Conservation (phyloP, 169 alveolate species). For the Plasmodium vivax region DNA sequence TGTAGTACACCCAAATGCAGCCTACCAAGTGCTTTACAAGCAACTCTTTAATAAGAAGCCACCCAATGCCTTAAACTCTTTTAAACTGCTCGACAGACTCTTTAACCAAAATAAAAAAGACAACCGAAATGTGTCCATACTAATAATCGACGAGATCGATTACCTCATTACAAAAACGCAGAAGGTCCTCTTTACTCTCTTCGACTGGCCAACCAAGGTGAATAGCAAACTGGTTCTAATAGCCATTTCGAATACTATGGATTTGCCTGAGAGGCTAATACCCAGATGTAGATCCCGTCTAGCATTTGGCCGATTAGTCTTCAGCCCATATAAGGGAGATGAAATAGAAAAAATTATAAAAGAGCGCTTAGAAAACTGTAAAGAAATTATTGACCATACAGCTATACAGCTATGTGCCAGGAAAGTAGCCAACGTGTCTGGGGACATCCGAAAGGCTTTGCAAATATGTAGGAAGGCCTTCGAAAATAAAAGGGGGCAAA, state of each 20-base stretch:
- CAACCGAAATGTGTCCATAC: conserved; percentile 61
- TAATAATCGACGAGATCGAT: conserved; percentile 85
- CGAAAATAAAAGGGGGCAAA: conserved; percentile 77
- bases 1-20: conserved; percentile 83
- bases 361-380: conserved; percentile 67
- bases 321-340: conserved; percentile 87
- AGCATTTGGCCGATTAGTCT: conserved; percentile 86
- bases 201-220: conserved; percentile 88
- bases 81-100: conserved; percentile 50
- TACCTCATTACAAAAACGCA: conserved; percentile 84
- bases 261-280: conserved; percentile 85
- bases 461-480: conserved; percentile 85
- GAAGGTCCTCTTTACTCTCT: conserved; percentile 88
- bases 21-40: conserved; percentile 78
- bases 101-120: conserved; percentile 49
- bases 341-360: conserved; percentile 82
- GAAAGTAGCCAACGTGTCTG: conserved; percentile 86
- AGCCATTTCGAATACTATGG: conserved; percentile 90
- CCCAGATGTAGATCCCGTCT: conserved; percentile 84
- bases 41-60: conserved; percentile 70
- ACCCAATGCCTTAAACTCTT: conserved; percentile 60
- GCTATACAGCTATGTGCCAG: conserved; percentile 88
- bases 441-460: conserved; percentile 87
- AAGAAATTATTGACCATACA: conserved; percentile 68
- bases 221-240: conserved; percentile 85